phyloP scores from a whole-genome alignment of 106 monocot genomes.

The Gastrodia elata region DNA sequence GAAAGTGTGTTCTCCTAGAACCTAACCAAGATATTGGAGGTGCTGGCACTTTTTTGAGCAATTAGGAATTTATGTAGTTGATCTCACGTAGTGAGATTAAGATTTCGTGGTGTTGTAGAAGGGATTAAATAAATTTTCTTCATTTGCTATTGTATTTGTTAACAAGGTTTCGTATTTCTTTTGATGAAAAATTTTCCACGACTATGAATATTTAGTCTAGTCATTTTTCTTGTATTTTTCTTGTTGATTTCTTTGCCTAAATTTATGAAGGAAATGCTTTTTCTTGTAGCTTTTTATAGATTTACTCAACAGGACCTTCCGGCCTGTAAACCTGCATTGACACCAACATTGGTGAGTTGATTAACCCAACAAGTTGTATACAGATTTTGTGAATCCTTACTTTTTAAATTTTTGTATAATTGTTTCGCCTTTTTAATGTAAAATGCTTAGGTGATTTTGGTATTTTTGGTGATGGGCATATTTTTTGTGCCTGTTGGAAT shows the following conservation, averaged over 20 bases:
- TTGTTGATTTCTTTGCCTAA: slow-evolving; percentile 6
- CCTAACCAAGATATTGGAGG: too few species aligned
- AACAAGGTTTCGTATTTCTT: neutral
- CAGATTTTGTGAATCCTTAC: neutral
- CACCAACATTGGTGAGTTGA: slow-evolving; percentile 66
- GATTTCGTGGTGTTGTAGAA: too few species aligned
- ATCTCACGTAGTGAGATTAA: too few species aligned
- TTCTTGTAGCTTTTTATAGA: slow-evolving; percentile 49
- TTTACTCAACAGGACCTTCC: slow-evolving; percentile 90
- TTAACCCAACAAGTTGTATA: neutral
- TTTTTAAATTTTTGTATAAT: neutral
- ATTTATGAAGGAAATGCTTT: slow-evolving; percentile 7
- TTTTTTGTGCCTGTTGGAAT: slow-evolving; percentile 64
- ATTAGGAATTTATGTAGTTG: too few species aligned
- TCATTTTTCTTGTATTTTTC: neutral
- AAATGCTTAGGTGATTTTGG: slow-evolving; percentile 58
- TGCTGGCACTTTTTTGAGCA: too few species aligned
- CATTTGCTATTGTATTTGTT: neutral
- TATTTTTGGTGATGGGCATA: slow-evolving; percentile 61
- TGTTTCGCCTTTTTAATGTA: slow-evolving; percentile 5
- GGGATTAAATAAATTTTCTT: too few species aligned
- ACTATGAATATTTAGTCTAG: neutral
- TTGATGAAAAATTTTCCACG: neutral
- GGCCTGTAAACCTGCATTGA: slow-evolving; percentile 60
- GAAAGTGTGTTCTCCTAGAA: too few species aligned